A percentile compares a stretch with the other conserved stretches of the same genome.
phyloP scores from a whole-genome alignment of 129 eudicot genomes.

The Solidago caesia region DNA sequence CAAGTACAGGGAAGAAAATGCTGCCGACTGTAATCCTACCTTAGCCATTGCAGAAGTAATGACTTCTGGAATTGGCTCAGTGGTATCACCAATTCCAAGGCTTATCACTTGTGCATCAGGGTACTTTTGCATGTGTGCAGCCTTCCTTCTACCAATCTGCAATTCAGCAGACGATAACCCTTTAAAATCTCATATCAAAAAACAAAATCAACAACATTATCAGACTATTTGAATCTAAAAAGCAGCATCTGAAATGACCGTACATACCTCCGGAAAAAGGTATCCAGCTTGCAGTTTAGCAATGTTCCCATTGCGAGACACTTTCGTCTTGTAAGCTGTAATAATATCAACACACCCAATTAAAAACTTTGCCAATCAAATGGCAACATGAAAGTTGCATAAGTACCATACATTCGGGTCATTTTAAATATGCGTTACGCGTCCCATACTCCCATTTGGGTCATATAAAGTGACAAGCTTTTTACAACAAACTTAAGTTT shows the following conservation, averaged over 20 bases:
- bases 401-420: too few species aligned
- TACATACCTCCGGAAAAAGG: slow-evolving; percentile 88
- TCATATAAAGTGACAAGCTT: too few species aligned
- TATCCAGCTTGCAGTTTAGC: slow-evolving; percentile 93
- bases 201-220: slow-evolving; percentile 10
- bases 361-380: background rate
- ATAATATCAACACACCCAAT: background rate
- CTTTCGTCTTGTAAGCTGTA: slow-evolving; percentile 79
- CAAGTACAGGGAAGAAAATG: background rate
- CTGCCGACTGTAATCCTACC: slow-evolving; percentile 35
- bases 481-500: too few species aligned
- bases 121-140: slow-evolving; percentile 66
- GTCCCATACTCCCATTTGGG: too few species aligned
- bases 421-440: too few species aligned
- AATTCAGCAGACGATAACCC: slow-evolving; percentile 8
- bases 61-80: slow-evolving; percentile 96
- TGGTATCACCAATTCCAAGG: slow-evolving; percentile 93
- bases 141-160: slow-evolving; percentile 79
- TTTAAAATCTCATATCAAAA: background rate
- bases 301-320: slow-evolving; percentile 74
- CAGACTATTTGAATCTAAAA: background rate
- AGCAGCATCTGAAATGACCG: background rate
- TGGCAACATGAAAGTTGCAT: too few species aligned
- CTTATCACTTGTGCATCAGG: slow-evolving; percentile 95
- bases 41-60: slow-evolving; percentile 90